Base-by-base conservation (phyloP, 768 basidiomycete species). In the Hericium erinaceus region DNA sequence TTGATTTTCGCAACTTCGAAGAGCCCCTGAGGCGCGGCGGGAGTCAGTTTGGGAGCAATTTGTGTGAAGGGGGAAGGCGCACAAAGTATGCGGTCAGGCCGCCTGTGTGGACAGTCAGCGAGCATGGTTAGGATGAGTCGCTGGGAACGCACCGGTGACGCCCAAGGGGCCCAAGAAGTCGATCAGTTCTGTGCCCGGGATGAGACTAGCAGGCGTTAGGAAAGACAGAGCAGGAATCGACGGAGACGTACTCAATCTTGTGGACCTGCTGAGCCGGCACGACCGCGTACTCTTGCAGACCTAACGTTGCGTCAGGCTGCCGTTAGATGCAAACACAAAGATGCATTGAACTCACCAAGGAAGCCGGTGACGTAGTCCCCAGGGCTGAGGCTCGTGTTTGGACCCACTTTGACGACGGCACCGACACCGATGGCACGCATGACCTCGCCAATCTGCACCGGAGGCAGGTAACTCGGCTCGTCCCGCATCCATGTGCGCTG, bases 11-110 rank as follows among this genome's bases (percentile, higher is more conserved):
- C 92, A 49, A 95, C 76, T 52, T 92, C 89, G 68, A 83, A 76
- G 28, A 98, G 75, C 9, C 95, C 94, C 92, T 92, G 20, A n/a
- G 12, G 20, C 16, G 20, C 8, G 16, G 20, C 8, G 16, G n/a
- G 39, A 18, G 2, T 48, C 38, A n/a, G 56, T 41, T 51, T 64
- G 44, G 7, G 9, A 7, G n/a, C 9, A 0, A 18, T 20, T 6
- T 46, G 44, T 46, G 8, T 4, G 20, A 2, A 5, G 44, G 9
- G 13, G 16, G 18, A 6, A 15, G 49, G 8, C 66, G 56, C 65
- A 92, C 92, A 61, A 94, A 91, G 70, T 94, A 97, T 4, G 94
- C 94, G 5, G 94, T 95, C 67, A 93, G 65, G 9, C 90, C 90
- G 88, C 65, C 16, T 26, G n/a, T n/a, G 38, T 24, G 37, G 55